A percentile compares a stretch with the other conserved stretches of the same genome.
These are phyloP conservation scores for Alternaria consortialis DNA, from an alignment of 2,329 filamentous ascomycete species.

Conservation along the genomic window DNA sequence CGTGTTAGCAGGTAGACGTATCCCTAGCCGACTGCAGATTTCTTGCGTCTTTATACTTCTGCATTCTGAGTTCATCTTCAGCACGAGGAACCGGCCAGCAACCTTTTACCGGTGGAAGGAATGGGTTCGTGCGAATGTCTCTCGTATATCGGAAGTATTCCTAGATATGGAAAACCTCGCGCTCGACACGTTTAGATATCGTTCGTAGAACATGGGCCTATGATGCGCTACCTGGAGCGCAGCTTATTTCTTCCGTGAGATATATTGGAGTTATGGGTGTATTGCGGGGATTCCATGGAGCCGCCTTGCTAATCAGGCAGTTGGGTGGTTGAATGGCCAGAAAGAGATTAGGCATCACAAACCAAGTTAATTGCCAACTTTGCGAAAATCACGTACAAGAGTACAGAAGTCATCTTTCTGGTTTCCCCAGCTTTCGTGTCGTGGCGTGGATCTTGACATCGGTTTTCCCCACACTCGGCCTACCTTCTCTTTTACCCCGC, in stretches of 20 bases:
- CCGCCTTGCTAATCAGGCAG: neutral
- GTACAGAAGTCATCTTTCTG: neutral
- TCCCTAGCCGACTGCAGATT: neutral
- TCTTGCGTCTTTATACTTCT: neutral
- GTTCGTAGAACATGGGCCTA: neutral
- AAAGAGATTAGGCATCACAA: neutral
- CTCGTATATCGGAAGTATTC: conserved; percentile 4
- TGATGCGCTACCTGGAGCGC: neutral
- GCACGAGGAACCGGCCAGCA: neutral
- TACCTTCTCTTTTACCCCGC: conserved; percentile 21
- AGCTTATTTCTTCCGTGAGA: conserved; percentile 11
- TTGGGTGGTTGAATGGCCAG: neutral
- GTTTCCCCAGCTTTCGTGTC: neutral
- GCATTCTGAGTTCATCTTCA: neutral
- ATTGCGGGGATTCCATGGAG: neutral
- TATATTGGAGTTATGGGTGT: conserved; percentile 5
- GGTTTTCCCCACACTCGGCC: conserved; percentile 19
- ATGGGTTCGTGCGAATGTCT: neutral
- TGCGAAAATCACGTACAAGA: neutral
- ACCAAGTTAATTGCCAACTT: neutral
- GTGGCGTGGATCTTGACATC: neutral
- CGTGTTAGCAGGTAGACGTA: neutral
- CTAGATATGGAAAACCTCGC: conserved; percentile 7
- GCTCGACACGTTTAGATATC: neutral
- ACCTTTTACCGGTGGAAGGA: conserved; percentile 15